Conservation (phyloP, 164 flowering plant species). For the Chimonanthus salicifolius region DNA sequence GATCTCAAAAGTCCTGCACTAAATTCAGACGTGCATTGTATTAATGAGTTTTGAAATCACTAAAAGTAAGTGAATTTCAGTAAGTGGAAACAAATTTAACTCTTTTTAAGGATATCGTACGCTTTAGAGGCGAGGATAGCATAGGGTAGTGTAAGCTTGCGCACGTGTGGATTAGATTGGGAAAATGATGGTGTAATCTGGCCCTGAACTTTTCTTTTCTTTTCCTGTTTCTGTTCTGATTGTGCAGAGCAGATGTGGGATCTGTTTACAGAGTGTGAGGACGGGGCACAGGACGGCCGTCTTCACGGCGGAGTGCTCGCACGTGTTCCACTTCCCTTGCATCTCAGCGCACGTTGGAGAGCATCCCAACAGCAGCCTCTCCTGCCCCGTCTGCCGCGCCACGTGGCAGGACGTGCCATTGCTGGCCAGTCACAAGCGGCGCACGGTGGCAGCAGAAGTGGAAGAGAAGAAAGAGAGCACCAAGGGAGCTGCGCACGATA, state of each 20-base stretch:
- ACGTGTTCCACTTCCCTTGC: constrained; percentile 90
- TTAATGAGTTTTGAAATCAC: no score
- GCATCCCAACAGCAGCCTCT: constrained; percentile 29
- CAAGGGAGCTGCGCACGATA: constrained; percentile 6
- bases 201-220: background rate
- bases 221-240: background rate
- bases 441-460: background rate
- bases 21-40: no score
- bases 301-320: constrained; percentile 88
- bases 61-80: no score
- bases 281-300: constrained; percentile 85
- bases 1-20: no score
- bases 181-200: constrained; percentile 7
- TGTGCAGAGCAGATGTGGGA: constrained; percentile 75
- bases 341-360: constrained; percentile 64
- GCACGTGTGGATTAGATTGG: constrained; percentile 7
- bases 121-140: background rate
- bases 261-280: constrained; percentile 77
- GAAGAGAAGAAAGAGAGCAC: background rate
- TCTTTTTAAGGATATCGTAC: constrained; percentile 5
- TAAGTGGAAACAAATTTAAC: no score
- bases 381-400: constrained; percentile 74
- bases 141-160: background rate
- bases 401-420: constrained; percentile 81
- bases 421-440: constrained; percentile 47